Percentiles rank a stretch among this genome's conserved stretches.
phyloP scores from a whole-genome alignment of 345 rosid species.

The Punica granatum region DNA sequence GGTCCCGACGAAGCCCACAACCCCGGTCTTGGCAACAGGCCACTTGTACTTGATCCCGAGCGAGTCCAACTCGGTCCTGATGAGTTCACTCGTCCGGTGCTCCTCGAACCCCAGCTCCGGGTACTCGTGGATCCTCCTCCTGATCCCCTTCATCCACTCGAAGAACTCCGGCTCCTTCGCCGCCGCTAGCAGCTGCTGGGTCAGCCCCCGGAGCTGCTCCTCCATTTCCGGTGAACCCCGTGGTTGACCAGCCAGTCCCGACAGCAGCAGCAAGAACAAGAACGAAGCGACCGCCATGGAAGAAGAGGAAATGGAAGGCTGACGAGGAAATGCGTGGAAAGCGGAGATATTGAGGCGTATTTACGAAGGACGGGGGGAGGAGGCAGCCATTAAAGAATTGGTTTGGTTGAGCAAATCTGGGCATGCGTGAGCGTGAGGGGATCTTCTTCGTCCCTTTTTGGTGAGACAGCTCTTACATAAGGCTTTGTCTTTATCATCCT shows the following conservation, averaged over 20 bases:
- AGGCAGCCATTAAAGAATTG: not conserved
- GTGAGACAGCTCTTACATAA: not conserved
- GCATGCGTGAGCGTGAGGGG: not conserved
- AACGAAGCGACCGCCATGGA: not conserved
- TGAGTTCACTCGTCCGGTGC: conserved; percentile 46
- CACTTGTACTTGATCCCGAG: conserved; percentile 51
- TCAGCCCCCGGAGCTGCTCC: conserved; percentile 15
- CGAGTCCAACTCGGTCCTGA: conserved; percentile 48
- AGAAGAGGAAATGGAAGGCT: not conserved
- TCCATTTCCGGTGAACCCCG: conserved; percentile 2
- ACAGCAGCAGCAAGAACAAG: conserved; percentile 3
- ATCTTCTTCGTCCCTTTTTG: not conserved
- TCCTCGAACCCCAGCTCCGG: conserved; percentile 74
- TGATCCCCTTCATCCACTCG: conserved; percentile 51
- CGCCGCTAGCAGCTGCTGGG: conserved; percentile 29
- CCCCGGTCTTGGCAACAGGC: conserved; percentile 67
- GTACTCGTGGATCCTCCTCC: conserved; percentile 53
- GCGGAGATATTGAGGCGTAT: no score
- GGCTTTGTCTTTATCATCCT: no score
- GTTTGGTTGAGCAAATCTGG: not conserved
- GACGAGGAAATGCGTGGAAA: not conserved
- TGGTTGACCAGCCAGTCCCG: not conserved
- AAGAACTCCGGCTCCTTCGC: conserved; percentile 51
- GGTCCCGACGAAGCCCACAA: conserved; percentile 50
- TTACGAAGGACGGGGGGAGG: no score